Percentiles rank a stretch among this genome's conserved stretches.
Evolutionary conservation across 106 monocot species (phyloP).

Genomic region (Dendrobium nobile): DNA sequence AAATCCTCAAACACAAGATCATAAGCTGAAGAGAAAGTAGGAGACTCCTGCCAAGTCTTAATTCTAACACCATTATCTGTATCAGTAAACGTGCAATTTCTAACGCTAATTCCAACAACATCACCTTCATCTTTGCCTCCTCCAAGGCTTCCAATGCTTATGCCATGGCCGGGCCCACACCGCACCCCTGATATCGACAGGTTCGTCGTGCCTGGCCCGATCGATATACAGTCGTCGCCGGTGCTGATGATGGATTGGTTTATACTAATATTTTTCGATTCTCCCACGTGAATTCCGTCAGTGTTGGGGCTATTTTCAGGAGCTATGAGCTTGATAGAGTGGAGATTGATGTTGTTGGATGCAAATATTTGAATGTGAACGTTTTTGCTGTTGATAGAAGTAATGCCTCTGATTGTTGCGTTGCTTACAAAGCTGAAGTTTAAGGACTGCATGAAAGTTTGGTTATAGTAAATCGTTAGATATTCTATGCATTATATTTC

Average conservation of each 20-base stretch:
- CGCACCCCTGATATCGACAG: slow-evolving; percentile 14
- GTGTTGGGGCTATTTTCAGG: slow-evolving; percentile 54
- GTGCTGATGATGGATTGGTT: slow-evolving; percentile 21
- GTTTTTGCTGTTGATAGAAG: slow-evolving; percentile 21
- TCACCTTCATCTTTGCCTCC: slow-evolving; percentile 20
- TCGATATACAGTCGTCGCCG: slow-evolving; percentile 56
- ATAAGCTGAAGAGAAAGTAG: not conserved
- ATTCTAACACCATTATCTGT: slow-evolving; percentile 42
- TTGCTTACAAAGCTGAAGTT: slow-evolving; percentile 20
- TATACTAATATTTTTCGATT: slow-evolving; percentile 16
- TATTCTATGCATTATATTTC: no score
- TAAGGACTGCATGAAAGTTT: slow-evolving; percentile 17
- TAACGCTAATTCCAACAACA: slow-evolving; percentile 23
- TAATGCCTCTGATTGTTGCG: slow-evolving; percentile 16
- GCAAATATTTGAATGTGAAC: slow-evolving; percentile 30
- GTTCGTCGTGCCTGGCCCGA: slow-evolving; percentile 27
- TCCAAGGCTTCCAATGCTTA: slow-evolving; percentile 45
- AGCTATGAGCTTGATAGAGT: slow-evolving; percentile 21
- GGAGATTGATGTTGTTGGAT: slow-evolving; percentile 14
- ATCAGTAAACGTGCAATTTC: slow-evolving; percentile 24
- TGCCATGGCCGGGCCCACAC: slow-evolving; percentile 56
- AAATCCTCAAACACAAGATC: slow-evolving; percentile 33
- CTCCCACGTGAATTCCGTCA: slow-evolving; percentile 39
- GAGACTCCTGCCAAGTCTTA: slow-evolving; percentile 36
- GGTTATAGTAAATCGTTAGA: not conserved